Conservation (phyloP, 768 basidiomycete species). For the Mycena rebaudengoi region DNA sequence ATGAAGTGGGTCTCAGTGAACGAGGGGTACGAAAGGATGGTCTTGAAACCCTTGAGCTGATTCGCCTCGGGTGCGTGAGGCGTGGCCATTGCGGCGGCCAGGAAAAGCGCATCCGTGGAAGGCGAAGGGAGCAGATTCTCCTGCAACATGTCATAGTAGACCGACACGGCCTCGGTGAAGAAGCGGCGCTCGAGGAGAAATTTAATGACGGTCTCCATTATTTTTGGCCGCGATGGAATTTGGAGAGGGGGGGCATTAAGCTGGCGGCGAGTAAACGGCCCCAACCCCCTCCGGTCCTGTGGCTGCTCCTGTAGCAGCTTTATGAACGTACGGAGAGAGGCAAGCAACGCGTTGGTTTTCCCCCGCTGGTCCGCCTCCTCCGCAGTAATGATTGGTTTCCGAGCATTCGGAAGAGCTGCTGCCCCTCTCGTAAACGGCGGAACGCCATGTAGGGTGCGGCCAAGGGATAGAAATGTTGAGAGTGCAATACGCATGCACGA, state of each 20-base stretch:
- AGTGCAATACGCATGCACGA: conserved; percentile 19
- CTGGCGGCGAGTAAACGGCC: no score
- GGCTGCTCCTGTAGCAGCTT: conserved; percentile 22
- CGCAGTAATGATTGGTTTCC: no score
- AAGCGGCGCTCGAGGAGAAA: conserved; percentile 49
- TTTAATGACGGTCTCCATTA: conserved; percentile 45
- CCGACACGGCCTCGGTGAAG: conserved; percentile 46
- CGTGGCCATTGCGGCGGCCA: conserved; percentile 41
- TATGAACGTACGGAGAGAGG: conserved; percentile 20
- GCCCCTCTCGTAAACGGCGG: background rate
- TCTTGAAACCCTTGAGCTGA: conserved; percentile 27
- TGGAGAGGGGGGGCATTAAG: no score
- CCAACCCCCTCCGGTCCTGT: background rate
- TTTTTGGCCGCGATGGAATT: conserved; percentile 23
- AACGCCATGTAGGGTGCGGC: background rate
- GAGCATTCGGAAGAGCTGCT: background rate
- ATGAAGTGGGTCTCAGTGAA: conserved; percentile 41
- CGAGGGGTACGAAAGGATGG: conserved; percentile 30
- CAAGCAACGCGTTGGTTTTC: conserved; percentile 11
- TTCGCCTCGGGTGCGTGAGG: conserved; percentile 26
- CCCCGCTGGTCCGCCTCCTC: background rate
- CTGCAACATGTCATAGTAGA: conserved; percentile 52
- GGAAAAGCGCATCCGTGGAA: conserved; percentile 50
- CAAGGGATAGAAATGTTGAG: background rate
- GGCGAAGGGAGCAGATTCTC: conserved; percentile 48